Base-by-base conservation (phyloP, 768 basidiomycete genomes). In the Russula abietina region DNA sequence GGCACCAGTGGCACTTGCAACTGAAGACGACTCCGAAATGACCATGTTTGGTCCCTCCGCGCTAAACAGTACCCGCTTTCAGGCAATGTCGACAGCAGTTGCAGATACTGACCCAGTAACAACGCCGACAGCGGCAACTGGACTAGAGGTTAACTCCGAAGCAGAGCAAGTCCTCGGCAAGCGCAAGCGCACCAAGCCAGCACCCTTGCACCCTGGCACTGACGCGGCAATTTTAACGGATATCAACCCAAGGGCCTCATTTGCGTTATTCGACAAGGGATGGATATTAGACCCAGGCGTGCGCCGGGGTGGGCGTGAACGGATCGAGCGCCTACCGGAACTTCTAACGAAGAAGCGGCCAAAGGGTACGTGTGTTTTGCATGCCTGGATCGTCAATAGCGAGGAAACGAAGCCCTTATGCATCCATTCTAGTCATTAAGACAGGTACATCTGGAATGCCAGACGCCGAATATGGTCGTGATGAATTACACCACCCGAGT, bases 241-340 rank as follows among this genome's bases (percentile, higher is more conserved):
- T 46, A 83, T 95, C 36, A 88, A 88, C 70, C 80, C 81, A 48
- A 81, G 83, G 59, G 81, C 81, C 48, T 87, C 86, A 22, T 97
- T 96, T 78, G 82, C 78, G 70, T 74, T 87, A 75, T 96, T 96
- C 75, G 87, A 97, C 62, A 77, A 79, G 26, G 93, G 93, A 0
- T 95, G 92, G 93, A 91, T 96, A 9, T 74, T 95, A 16, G 89
- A 91, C 26, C 77, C 84, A 2, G 89, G 88, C 38, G 81, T 84
- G 56, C 81, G 83, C 66, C 80, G 93, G 36, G 81, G 85, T 33
- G 84, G 84, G 24, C 76, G 88, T 16, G 72, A 74, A 24, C 70
- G 77, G 16, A 64, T 79, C 11, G 83, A 84, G 28, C 75, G 78
- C 43, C 73, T 72, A n/a, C 68, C 71, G 4, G 65, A 77, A 33